Percentiles rank a stretch among this genome's conserved stretches.
These are phyloP conservation scores for Dioscorea dumetorum DNA, from an alignment of 106 monocot species.

Conservation along the genomic window DNA sequence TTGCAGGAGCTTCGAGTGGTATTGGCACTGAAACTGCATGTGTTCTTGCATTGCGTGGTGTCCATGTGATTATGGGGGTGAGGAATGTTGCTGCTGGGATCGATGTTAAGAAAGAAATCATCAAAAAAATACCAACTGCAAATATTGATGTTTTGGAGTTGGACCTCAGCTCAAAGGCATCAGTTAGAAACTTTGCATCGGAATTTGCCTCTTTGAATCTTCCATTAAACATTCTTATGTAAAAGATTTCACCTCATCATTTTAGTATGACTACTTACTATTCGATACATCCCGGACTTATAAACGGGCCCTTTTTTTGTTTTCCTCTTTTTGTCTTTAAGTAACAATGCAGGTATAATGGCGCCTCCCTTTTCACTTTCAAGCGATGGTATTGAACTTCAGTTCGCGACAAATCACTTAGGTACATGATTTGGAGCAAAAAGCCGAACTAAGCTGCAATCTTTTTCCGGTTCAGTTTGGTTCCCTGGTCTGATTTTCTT, in stretches of 20 bases:
- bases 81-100: background rate
- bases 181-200: background rate
- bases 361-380: slow-evolving; percentile 11
- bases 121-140: background rate
- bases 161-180: slow-evolving; percentile 7
- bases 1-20: slow-evolving; percentile 9
- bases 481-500: too few relatives aligned
- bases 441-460: too few relatives aligned
- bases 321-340: background rate
- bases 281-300: background rate
- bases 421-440: background rate
- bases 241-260: background rate
- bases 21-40: slow-evolving; percentile 2
- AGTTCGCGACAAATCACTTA: slow-evolving; percentile 13
- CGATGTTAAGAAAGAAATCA: background rate
- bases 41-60: slow-evolving; percentile 3
- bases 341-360: slow-evolving; percentile 15
- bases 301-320: background rate
- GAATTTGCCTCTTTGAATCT: slow-evolving; percentile 5
- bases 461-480: too few relatives aligned
- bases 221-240: slow-evolving; percentile 5
- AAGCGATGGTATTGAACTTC: slow-evolving; percentile 12
- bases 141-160: slow-evolving; percentile 2
- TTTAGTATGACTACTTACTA: too few relatives aligned
- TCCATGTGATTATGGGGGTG: slow-evolving; percentile 1